Percentiles rank a stretch among this genome's conserved stretches.
Conservation (phyloP, 148 eudicot genomes). For the Amaranthus cruentus region DNA sequence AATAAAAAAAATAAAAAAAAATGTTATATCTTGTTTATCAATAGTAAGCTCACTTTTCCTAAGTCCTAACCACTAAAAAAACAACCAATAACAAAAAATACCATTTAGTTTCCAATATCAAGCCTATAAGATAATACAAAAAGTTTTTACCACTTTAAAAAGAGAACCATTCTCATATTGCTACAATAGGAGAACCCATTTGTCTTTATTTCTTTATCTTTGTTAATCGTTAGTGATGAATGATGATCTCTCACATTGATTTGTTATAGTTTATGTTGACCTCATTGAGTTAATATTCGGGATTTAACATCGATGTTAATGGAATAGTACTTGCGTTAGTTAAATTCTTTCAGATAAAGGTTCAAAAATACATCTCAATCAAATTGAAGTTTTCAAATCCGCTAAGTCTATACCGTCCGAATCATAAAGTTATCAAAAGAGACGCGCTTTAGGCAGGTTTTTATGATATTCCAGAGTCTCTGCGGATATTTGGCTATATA, state of each 20-base stretch:
- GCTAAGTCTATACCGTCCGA: too few species aligned
- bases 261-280: too few species aligned
- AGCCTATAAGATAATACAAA: slow-evolving; percentile 4
- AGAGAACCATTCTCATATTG: slow-evolving; percentile 7
- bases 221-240: slow-evolving; percentile 10
- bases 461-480: too few species aligned
- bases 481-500: too few species aligned
- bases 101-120: slow-evolving; percentile 12
- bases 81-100: slow-evolving; percentile 15
- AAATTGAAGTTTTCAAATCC: too few species aligned
- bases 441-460: too few species aligned
- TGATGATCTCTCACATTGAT: too few species aligned
- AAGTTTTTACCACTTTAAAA: not conserved
- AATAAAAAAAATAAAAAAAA: too few species aligned
- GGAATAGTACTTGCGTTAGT: not conserved
- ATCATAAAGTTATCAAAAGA: too few species aligned
- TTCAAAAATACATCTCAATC: not conserved
- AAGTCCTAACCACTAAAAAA: slow-evolving; percentile 8
- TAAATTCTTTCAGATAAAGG: slow-evolving; percentile 3
- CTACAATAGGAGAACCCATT: not conserved
- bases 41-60: not conserved
- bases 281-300: too few species aligned
- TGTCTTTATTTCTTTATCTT: not conserved
- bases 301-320: too few species aligned
- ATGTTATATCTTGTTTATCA: not conserved